Conservation (phyloP, 352 stramenopile genomes). For the Globisporangium alternatum region DNA sequence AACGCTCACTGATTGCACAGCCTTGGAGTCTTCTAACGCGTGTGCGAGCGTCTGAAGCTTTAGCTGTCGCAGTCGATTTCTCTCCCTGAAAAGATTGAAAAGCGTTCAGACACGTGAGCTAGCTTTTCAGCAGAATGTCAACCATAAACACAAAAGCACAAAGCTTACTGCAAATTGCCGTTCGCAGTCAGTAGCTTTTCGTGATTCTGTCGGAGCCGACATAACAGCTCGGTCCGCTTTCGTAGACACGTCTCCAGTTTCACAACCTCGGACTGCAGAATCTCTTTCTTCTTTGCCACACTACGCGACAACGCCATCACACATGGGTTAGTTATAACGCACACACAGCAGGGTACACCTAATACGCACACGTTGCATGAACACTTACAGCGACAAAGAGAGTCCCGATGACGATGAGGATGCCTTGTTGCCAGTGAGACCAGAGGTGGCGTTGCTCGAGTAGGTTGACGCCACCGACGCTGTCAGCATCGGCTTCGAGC, state of each 20-base stretch:
- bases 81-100: conserved; percentile 1
- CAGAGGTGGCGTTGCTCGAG: background rate
- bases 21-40: background rate
- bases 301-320: background rate
- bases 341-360: background rate
- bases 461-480: background rate
- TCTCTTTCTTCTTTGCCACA: conserved; percentile 17
- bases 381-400: conserved; percentile 1
- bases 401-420: background rate
- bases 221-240: conserved; percentile 11
- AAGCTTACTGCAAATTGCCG: conserved; percentile 13
- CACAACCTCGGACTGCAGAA: conserved; percentile 9
- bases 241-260: conserved; percentile 14
- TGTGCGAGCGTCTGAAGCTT: conserved; percentile 5
- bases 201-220: conserved; percentile 5
- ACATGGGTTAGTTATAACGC: background rate
- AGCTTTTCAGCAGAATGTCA: background rate
- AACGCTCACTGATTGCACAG: background rate
- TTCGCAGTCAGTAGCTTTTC: conserved; percentile 12
- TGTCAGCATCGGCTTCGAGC: background rate
- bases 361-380: no score
- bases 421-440: background rate
- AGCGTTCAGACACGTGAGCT: no score
- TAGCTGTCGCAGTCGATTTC: conserved; percentile 9
- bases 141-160: background rate